phyloP scores from a whole-genome alignment of 768 basidiomycete genomes.

The Lyophyllum semitale region DNA sequence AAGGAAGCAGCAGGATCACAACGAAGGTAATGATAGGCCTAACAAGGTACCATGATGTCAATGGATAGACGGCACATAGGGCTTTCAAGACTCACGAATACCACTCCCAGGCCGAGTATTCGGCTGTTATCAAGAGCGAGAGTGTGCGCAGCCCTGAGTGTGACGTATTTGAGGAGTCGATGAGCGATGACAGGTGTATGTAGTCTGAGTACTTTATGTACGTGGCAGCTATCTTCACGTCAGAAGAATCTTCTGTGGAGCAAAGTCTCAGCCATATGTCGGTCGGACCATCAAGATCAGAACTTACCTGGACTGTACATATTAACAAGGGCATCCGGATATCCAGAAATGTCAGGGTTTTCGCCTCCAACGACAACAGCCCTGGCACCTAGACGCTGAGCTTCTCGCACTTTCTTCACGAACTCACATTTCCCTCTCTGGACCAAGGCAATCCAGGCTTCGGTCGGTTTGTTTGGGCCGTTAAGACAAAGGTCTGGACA shows the following conservation, averaged over 20 bases:
- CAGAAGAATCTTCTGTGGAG: constrained; percentile 79
- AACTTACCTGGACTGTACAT: constrained; percentile 88
- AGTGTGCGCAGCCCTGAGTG: constrained; percentile 77
- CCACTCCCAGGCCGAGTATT: constrained; percentile 90
- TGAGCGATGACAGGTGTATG: constrained; percentile 64
- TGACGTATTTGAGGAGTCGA: constrained; percentile 74
- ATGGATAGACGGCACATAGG: background rate
- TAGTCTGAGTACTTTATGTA: constrained; percentile 90
- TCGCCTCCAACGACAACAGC: constrained; percentile 93
- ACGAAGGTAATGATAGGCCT: constrained; percentile 87
- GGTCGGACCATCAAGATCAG: background rate
- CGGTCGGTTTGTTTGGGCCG: constrained; percentile 60
- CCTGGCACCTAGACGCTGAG: constrained; percentile 73
- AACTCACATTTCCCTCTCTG: constrained; percentile 91
- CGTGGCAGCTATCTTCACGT: constrained; percentile 81
- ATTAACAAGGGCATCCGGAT: constrained; percentile 77
- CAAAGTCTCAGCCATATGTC: constrained; percentile 5
- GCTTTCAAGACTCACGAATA: constrained; percentile 64
- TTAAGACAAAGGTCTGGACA: constrained; percentile 69
- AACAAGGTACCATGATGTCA: constrained; percentile 13
- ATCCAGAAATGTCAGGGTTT: constrained; percentile 61
- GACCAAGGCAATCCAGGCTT: constrained; percentile 89
- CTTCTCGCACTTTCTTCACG: constrained; percentile 81
- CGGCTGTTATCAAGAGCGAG: constrained; percentile 74
- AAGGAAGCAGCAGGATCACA: constrained; percentile 87